phyloP scores from a whole-genome alignment of 2,329 filamentous ascomycete genomes.

The Fusarium albidum region DNA sequence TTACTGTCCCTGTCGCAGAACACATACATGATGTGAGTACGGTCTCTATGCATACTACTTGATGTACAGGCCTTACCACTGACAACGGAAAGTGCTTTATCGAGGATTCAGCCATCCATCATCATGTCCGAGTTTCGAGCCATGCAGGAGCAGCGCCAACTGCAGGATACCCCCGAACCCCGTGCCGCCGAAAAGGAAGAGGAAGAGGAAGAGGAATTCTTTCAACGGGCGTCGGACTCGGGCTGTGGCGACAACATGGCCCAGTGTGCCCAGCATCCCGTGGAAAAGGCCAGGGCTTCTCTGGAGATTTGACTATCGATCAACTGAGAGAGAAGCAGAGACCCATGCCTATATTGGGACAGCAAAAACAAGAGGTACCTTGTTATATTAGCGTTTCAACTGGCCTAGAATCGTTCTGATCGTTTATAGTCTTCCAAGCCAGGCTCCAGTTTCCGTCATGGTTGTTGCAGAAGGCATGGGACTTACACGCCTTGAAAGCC shows the following conservation, averaged over 20 bases:
- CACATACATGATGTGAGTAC: conserved; percentile 16
- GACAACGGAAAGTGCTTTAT: conserved; percentile 3
- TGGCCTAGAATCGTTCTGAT: too few relatives aligned
- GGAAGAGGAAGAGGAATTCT: too few relatives aligned
- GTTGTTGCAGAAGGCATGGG: conserved; percentile 13
- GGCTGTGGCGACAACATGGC: too few relatives aligned
- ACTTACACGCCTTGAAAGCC: conserved; percentile 7
- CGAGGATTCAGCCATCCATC: background rate
- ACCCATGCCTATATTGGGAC: too few relatives aligned
- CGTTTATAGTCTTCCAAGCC: background rate
- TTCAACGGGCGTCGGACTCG: too few relatives aligned
- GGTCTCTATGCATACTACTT: background rate
- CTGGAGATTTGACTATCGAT: background rate
- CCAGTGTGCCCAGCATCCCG: too few relatives aligned
- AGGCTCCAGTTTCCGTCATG: conserved; percentile 2
- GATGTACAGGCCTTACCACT: background rate
- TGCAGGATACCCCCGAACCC: too few relatives aligned
- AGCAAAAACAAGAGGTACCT: background rate
- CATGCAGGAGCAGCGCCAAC: background rate
- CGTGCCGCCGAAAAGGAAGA: too few relatives aligned
- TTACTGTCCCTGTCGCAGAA: conserved; percentile 16
- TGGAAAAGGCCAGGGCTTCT: too few relatives aligned
- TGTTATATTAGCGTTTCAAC: background rate
- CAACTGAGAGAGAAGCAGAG: background rate
- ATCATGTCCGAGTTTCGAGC: conserved; percentile 15